Conservation (phyloP, 768 basidiomycete species). For the Scleroderma bovista region DNA sequence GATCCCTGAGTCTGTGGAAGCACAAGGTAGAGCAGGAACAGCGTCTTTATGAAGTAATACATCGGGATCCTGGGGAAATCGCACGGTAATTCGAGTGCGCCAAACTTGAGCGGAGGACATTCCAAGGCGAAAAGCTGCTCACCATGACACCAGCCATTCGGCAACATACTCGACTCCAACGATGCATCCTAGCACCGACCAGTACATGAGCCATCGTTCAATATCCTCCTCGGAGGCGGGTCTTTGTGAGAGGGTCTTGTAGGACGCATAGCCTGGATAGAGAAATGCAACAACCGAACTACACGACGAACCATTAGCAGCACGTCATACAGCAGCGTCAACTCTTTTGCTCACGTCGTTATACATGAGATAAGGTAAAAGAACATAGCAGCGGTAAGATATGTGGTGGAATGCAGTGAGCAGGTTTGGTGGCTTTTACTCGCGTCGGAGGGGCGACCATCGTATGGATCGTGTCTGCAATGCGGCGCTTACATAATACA, state of each 20-base stretch:
- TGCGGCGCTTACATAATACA: too few species aligned
- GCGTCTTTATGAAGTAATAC: constrained; percentile 75
- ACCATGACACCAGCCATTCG: constrained; percentile 89
- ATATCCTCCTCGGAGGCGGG: constrained; percentile 80
- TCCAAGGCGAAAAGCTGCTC: constrained; percentile 22
- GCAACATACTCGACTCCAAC: constrained; percentile 77
- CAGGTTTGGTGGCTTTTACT: background rate
- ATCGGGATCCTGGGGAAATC: constrained; percentile 69
- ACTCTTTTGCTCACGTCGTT: constrained; percentile 28
- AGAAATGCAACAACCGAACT: constrained; percentile 77
- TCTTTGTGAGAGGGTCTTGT: constrained; percentile 86
- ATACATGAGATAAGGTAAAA: constrained; percentile 38
- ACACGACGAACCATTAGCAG: background rate
- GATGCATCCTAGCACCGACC: constrained; percentile 84
- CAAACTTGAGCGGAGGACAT: background rate
- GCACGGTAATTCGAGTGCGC: constrained; percentile 6
- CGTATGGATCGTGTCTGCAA: too few species aligned
- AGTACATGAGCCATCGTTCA: constrained; percentile 97
- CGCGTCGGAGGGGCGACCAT: constrained; percentile 1
- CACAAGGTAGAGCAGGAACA: constrained; percentile 85
- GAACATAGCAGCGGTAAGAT: constrained; percentile 26
- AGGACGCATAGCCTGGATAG: constrained; percentile 95
- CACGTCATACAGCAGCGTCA: constrained; percentile 30
- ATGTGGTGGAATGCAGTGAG: background rate
- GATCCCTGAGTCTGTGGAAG: constrained; percentile 88